Evolutionary conservation across 1,284 basidiomycete species (phyloP).

Genomic region (Lentinula novae-zelandiae): DNA sequence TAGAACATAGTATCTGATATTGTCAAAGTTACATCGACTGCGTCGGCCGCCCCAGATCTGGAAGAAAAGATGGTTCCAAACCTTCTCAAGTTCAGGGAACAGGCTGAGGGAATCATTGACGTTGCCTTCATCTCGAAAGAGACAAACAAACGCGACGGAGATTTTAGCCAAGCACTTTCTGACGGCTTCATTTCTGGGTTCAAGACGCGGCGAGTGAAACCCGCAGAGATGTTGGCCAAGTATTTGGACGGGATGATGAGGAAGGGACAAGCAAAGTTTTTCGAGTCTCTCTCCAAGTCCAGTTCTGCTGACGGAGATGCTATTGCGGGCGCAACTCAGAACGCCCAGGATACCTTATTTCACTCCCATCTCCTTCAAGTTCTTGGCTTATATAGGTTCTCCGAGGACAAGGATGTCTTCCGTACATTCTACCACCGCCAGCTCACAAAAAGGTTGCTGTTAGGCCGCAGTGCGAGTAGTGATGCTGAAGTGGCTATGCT

Average conservation of each 20-base stretch:
- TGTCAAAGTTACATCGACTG: conserved; percentile 45
- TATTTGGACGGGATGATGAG: conserved; percentile 86
- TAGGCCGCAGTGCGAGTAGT: conserved; percentile 85
- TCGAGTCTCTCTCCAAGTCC: background rate
- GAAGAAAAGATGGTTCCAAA: conserved; percentile 80
- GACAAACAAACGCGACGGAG: conserved; percentile 34
- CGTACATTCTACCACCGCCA: conserved; percentile 92
- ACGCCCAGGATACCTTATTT: conserved; percentile 69
- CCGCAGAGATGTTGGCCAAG: conserved; percentile 94
- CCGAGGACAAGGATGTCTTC: conserved; percentile 91
- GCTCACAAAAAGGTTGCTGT: conserved; percentile 84
- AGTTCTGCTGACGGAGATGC: background rate
- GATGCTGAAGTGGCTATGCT: conserved; percentile 92
- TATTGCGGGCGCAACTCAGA: conserved; percentile 14
- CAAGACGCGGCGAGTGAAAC: conserved; percentile 79
- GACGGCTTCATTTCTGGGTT: conserved; percentile 84
- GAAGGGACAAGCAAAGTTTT: conserved; percentile 65
- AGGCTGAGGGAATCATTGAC: conserved; percentile 51
- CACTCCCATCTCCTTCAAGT: conserved; percentile 71
- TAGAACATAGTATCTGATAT: conserved; percentile 54
- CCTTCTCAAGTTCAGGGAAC: conserved; percentile 69
- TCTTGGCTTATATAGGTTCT: conserved; percentile 83
- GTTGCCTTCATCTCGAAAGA: conserved; percentile 41
- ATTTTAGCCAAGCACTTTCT: conserved; percentile 58
- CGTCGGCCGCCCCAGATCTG: conserved; percentile 19